Percentiles rank a stretch among this genome's conserved stretches.
phyloP scores from a whole-genome alignment of 179 eudicot genomes.

The Beta macrorhiza region DNA sequence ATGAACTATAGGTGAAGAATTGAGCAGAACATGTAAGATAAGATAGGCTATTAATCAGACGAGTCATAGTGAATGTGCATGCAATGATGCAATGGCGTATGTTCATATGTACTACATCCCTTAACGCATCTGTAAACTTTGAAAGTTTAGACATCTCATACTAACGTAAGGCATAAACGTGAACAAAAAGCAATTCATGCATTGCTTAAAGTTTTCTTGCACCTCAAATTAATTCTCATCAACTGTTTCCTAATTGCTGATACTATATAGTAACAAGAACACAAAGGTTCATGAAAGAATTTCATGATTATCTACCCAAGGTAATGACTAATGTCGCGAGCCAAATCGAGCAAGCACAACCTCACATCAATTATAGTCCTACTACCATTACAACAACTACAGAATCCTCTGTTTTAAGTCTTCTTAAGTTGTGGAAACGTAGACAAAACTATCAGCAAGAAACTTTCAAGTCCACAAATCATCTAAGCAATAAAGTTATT shows the following conservation, averaged over 20 bases:
- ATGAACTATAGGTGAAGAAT: too few relatives aligned
- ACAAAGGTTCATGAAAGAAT: too few relatives aligned
- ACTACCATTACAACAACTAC: not conserved
- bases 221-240: constrained; percentile 14
- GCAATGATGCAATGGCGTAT: not conserved
- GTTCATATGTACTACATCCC: constrained; percentile 7
- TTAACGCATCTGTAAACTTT: constrained; percentile 8
- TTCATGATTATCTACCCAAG: not conserved
- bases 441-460: constrained; percentile 35
- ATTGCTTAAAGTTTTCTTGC: constrained; percentile 1
- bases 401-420: constrained; percentile 32
- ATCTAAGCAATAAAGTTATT: constrained; percentile 8
- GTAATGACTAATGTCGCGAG: not conserved
- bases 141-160: not conserved
- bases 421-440: constrained; percentile 31
- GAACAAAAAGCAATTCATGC: not conserved
- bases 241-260: not conserved
- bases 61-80: not conserved
- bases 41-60: too few relatives aligned
- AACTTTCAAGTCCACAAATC: not conserved
- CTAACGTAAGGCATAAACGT: not conserved
- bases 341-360: not conserved
- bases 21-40: too few relatives aligned
- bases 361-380: not conserved
- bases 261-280: not conserved